Percentiles rank a stretch among this genome's conserved stretches.
Conservation (phyloP, 768 basidiomycete species). For the Boletus reticulatus region DNA sequence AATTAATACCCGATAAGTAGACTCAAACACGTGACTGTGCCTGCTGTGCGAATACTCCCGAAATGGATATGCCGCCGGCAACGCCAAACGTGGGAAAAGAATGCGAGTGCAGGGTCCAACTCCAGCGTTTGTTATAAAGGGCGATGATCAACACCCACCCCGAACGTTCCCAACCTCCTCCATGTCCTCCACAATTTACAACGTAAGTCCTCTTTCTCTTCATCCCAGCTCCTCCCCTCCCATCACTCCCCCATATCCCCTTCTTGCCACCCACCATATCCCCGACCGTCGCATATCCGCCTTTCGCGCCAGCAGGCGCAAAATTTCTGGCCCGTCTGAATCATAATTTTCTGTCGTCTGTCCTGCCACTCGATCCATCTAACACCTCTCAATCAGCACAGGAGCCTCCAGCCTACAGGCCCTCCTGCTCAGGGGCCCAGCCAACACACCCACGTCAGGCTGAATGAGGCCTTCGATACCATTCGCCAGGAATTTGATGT, state of each 20-base stretch:
- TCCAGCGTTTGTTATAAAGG: conserved; percentile 36
- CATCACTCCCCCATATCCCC: too few relatives aligned
- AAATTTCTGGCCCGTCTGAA: conserved; percentile 22
- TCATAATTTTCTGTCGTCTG: background rate
- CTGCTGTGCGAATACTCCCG: conserved; percentile 21
- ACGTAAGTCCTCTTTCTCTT: conserved; percentile 25
- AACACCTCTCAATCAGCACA: conserved; percentile 38
- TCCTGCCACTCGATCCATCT: conserved; percentile 9
- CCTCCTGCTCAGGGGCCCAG: conserved; percentile 42
- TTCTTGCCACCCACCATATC: background rate
- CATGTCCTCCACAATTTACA: conserved; percentile 41
- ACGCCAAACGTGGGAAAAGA: conserved; percentile 36
- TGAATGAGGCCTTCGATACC: conserved; percentile 78
- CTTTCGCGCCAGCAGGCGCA: conserved; percentile 11
- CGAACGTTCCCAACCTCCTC: conserved; percentile 35
- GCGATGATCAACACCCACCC: conserved; percentile 39
- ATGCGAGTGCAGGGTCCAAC: conserved; percentile 34
- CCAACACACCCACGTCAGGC: conserved; percentile 43
- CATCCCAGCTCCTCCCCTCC: background rate
- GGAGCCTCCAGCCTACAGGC: conserved; percentile 52
- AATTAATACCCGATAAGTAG: conserved; percentile 18
- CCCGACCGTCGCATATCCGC: background rate
- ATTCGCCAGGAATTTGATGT: conserved; percentile 85
- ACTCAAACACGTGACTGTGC: conserved; percentile 29
- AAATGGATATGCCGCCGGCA: conserved; percentile 35